Percentiles rank a stretch among this genome's conserved stretches.
These are phyloP conservation scores for Calendula officinalis DNA, from an alignment of 129 eudicot genomes.

Conservation along the genomic window DNA sequence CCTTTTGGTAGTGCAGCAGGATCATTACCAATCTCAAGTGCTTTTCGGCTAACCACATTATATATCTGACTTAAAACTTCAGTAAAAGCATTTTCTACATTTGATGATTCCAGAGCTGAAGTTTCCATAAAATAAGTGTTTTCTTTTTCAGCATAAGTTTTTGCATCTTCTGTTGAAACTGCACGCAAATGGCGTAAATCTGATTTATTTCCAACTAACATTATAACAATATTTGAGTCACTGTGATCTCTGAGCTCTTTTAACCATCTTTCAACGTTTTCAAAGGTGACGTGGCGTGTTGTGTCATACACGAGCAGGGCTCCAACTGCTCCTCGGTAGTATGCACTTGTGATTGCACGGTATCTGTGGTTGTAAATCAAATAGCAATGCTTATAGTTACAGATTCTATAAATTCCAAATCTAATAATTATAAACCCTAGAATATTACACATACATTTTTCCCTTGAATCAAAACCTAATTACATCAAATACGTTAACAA, in stretches of 20 bases:
- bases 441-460: too few relatives aligned
- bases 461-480: too few relatives aligned
- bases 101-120: slow-evolving; percentile 63
- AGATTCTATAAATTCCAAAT: too few relatives aligned
- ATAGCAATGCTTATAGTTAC: too few relatives aligned
- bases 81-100: slow-evolving; percentile 65
- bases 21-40: slow-evolving; percentile 58
- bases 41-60: slow-evolving; percentile 63
- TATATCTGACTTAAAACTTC: slow-evolving; percentile 62
- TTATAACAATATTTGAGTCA: slow-evolving; percentile 62
- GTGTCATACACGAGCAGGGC: slow-evolving; percentile 70
- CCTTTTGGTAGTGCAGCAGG: slow-evolving; percentile 57
- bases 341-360: slow-evolving; percentile 74
- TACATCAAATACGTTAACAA: too few relatives aligned
- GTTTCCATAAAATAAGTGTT: slow-evolving; percentile 61
- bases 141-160: slow-evolving; percentile 63
- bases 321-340: slow-evolving; percentile 79
- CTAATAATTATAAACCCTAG: too few relatives aligned
- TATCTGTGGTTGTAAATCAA: slow-evolving; percentile 35
- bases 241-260: slow-evolving; percentile 73
- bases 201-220: slow-evolving; percentile 75
- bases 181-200: slow-evolving; percentile 61
- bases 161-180: slow-evolving; percentile 75
- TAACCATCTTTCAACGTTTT: slow-evolving; percentile 64
- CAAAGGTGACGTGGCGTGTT: slow-evolving; percentile 65